Percentiles rank a stretch among this genome's conserved stretches.
Conservation (phyloP, 2,329 filamentous ascomycete species). For the Paraphaeosphaeria sporulosa region DNA sequence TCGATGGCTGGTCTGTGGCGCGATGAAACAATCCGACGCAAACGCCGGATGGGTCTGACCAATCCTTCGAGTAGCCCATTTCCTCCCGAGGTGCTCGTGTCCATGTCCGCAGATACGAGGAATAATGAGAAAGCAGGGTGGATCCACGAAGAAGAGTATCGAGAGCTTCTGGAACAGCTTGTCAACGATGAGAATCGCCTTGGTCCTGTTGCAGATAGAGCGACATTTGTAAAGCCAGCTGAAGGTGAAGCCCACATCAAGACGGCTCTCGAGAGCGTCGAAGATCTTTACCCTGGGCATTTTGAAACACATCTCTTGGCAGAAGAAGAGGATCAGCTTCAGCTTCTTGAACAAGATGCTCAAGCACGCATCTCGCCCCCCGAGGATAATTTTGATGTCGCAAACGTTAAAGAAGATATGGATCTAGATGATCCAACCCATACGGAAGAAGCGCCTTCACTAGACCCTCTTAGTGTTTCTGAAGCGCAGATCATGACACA, state of each 20-base stretch:
- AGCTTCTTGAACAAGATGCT: constrained; percentile 3
- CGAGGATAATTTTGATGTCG: constrained; percentile 15
- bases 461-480: constrained; percentile 43
- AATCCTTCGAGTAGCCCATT: constrained; percentile 78
- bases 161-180: constrained; percentile 68
- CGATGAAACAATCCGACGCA: constrained; percentile 83
- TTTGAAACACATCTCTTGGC: constrained; percentile 47
- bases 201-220: constrained; percentile 63
- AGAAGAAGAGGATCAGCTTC: constrained; percentile 16
- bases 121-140: constrained; percentile 78
- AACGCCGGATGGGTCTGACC: constrained; percentile 70
- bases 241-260: constrained; percentile 69
- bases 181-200: constrained; percentile 69
- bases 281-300: constrained; percentile 81
- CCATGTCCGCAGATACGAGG: constrained; percentile 85
- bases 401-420: constrained; percentile 24
- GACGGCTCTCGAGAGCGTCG: constrained; percentile 82
- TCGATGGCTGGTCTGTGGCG: constrained; percentile 95
- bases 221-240: constrained; percentile 67
- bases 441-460: constrained; percentile 30
- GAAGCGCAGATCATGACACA: constrained; percentile 27
- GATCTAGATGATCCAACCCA: constrained; percentile 25
- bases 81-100: constrained; percentile 78
- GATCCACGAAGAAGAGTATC: constrained; percentile 90
- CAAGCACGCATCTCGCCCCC: constrained; percentile 20